Evolutionary conservation across 441 rosid genomes (phyloP), one percentile per base, ranked within the genome.

Genomic region (Eutrema salsugineum): DNA sequence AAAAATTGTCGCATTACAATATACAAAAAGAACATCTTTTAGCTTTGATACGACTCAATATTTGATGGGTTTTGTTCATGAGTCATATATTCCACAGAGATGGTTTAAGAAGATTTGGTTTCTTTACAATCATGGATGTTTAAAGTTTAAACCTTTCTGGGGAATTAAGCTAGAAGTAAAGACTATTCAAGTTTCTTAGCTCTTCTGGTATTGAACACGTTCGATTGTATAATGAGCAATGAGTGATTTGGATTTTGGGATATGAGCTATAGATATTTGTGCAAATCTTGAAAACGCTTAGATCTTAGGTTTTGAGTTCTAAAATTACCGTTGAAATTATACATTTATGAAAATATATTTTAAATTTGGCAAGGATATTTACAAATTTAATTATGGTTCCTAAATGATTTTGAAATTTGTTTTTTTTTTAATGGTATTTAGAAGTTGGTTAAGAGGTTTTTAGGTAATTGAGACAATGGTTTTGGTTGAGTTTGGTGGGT

Each of bases 401-500:
- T 47, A 17, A 42, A 5, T 42, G 46, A 42, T 5, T n/a, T n/a
- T n/a, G n/a, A n/a, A n/a, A n/a, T 27, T 27, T 4, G 2, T 27
- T 27, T 27, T 4, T 28, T 28, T 28, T 28, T 5, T 9, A 20
- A 8, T 3, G 19, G n/a, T 44, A 22, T 20, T 11, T 49, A 11
- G 16, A 16, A 44, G 1, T 68, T 15, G 22, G 47, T 35, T 16
- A 40, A 17, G 22, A n/a, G 40, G 8, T 1, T 6, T 15, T 68
- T 56, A 49, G 56, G 69, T 67, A 51, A 62, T 42, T 71, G 53
- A 20, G 77, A 73, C 66, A 48, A 57, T 40, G 14, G 70, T 11
- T 65, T 73, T 48, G 77, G 77, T 73, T 48, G 66, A 57, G 72
- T 73, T 73, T 73, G 72, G 77, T 73, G 61, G 46, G 58, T n/a